Percentiles rank a stretch among this genome's conserved stretches.
phyloP scores from a whole-genome alignment of 371 early-diverging fungal species.

The Conidiobolus incongruus region DNA sequence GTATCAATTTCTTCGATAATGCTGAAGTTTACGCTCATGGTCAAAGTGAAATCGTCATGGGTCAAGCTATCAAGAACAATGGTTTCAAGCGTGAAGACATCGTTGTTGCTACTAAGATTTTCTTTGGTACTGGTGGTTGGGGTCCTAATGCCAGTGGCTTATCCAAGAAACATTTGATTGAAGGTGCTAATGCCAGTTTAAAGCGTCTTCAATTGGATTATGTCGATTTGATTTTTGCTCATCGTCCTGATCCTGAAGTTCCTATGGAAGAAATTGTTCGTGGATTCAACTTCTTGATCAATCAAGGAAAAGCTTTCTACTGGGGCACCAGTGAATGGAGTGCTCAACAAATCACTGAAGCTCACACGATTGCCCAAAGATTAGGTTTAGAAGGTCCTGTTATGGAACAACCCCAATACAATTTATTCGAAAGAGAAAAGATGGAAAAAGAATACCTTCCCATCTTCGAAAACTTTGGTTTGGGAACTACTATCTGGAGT shows the following conservation, averaged over 20 bases:
- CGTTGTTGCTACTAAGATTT: conserved; percentile 65
- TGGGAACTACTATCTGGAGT: too few species aligned
- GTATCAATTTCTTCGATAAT: conserved; percentile 70
- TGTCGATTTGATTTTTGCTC: conserved; percentile 56
- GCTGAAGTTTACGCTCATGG: conserved; percentile 51
- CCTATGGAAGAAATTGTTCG: too few species aligned
- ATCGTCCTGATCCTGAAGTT: too few species aligned
- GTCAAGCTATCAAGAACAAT: conserved; percentile 41
- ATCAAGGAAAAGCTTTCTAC: too few species aligned
- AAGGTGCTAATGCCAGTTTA: conserved; percentile 52
- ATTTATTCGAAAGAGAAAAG: too few species aligned
- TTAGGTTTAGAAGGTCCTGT: conserved; percentile 42
- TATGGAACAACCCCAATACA: too few species aligned
- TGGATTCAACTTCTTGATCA: too few species aligned
- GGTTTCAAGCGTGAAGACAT: conserved; percentile 45
- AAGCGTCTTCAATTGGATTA: conserved; percentile 51
- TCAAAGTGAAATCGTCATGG: conserved; percentile 57
- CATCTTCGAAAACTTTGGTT: too few species aligned
- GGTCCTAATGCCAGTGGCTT: too few species aligned
- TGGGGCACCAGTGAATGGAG: conserved; percentile 73
- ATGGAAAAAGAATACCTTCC: too few species aligned
- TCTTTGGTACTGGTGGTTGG: conserved; percentile 54
- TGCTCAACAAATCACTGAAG: conserved; percentile 57
- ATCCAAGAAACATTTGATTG: conserved; percentile 69
- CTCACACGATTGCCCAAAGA: conserved; percentile 37